phyloP scores from a whole-genome alignment of 768 basidiomycete genomes.

The Rubroboletus satanas region DNA sequence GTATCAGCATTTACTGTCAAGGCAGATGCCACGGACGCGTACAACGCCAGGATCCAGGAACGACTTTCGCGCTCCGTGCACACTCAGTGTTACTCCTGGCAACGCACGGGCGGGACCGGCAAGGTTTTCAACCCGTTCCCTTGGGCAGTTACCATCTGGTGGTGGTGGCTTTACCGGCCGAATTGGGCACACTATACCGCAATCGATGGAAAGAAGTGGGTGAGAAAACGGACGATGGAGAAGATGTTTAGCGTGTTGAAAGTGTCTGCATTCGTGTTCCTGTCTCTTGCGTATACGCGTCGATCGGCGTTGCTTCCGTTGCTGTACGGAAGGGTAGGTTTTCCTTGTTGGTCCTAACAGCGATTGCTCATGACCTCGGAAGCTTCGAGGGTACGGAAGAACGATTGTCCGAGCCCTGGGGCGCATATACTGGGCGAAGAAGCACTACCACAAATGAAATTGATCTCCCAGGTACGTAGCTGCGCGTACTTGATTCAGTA shows the following conservation, averaged over 20 bases:
- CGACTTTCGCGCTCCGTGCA: slow-evolving; percentile 20
- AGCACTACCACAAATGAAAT: not conserved
- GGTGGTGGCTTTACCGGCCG: slow-evolving; percentile 35
- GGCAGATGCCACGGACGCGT: slow-evolving; percentile 23
- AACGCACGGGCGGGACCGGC: slow-evolving; percentile 35
- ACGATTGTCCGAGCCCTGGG: not conserved
- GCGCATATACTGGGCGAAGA: not conserved
- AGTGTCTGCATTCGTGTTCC: not conserved
- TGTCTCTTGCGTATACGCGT: slow-evolving; percentile 7
- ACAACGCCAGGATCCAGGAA: slow-evolving; percentile 24
- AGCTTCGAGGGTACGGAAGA: not conserved
- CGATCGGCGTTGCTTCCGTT: slow-evolving; percentile 4
- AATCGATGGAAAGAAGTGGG: slow-evolving; percentile 41
- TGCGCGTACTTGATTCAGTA: not conserved
- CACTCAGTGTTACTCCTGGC: slow-evolving; percentile 39
- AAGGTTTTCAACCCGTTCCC: slow-evolving; percentile 40
- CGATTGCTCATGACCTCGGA: not conserved
- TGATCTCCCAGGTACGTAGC: not conserved
- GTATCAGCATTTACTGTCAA: slow-evolving; percentile 24
- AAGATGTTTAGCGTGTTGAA: slow-evolving; percentile 1
- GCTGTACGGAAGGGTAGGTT: slow-evolving; percentile 3
- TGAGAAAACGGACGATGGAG: slow-evolving; percentile 3
- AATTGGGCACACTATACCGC: slow-evolving; percentile 33
- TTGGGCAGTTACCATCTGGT: slow-evolving; percentile 32
- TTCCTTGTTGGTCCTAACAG: not conserved